phyloP scores from a whole-genome alignment of 1,284 basidiomycete genomes.

The Boletus sp. region DNA sequence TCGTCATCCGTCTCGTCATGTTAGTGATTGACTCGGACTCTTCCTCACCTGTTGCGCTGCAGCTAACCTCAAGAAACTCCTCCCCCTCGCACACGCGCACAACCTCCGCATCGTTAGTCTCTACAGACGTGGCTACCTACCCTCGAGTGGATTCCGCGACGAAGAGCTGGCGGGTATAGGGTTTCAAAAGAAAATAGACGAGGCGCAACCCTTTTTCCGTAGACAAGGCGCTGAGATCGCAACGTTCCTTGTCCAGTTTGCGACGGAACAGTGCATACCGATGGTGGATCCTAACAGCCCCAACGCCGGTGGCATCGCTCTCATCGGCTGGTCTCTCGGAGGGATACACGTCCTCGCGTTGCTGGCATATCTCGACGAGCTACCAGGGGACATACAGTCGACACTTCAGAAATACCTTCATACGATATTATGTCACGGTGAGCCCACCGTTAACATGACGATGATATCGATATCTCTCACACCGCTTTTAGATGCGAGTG shows the following conservation, averaged over 20 bases:
- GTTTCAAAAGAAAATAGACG: conserved; percentile 15
- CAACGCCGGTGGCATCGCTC: conserved; percentile 17
- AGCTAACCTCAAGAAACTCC: conserved; percentile 20
- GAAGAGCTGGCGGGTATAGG: conserved; percentile 16
- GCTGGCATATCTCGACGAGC: conserved; percentile 23
- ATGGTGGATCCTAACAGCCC: not conserved
- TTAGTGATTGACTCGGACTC: not conserved
- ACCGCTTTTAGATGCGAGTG: conserved; percentile 11
- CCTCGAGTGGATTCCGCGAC: conserved; percentile 23
- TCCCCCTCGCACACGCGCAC: conserved; percentile 24
- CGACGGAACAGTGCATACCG: conserved; percentile 21
- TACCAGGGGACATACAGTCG: conserved; percentile 5
- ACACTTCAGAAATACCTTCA: conserved; percentile 25
- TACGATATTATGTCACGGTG: conserved; percentile 25
- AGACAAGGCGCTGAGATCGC: conserved; percentile 26
- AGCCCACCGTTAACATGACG: not conserved
- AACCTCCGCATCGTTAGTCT: conserved; percentile 26
- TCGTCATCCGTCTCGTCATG: not conserved
- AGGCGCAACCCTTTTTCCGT: conserved; percentile 19
- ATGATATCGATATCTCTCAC: not conserved
- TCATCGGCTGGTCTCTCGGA: conserved; percentile 29
- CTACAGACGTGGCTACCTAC: conserved; percentile 26
- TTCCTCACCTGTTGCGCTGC: not conserved
- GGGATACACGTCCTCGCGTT: conserved; percentile 9
- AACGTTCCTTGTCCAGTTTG: conserved; percentile 24